Evolutionary conservation across 768 basidiomycete genomes (phyloP).

Genomic region (Mycena sanguinolenta): DNA sequence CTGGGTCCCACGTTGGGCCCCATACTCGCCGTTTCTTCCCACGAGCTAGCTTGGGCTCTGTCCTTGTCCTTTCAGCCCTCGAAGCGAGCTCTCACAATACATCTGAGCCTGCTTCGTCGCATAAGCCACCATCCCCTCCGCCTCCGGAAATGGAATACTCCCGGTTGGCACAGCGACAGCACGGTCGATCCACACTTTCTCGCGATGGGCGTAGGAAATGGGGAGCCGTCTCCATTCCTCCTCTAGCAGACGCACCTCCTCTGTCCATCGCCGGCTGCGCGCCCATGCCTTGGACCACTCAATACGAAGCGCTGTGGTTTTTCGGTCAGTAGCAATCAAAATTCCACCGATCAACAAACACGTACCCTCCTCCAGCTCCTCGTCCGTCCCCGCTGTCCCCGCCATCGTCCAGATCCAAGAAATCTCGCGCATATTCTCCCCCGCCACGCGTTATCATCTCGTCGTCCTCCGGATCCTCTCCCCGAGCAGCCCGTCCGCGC

Average conservation of each 20-base stretch:
- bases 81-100: neutral
- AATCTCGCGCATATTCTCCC: conserved; percentile 1
- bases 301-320: conserved; percentile 26
- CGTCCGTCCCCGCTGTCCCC: neutral
- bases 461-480: neutral
- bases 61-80: conserved; percentile 2
- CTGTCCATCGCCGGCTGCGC: conserved; percentile 20
- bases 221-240: conserved; percentile 30
- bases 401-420: conserved; percentile 19
- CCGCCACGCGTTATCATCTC: neutral
- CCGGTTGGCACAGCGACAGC: neutral
- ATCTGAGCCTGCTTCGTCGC: conserved; percentile 1
- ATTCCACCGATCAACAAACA: too few relatives aligned
- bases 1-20: neutral
- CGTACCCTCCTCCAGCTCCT: conserved; percentile 13
- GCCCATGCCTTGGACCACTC: conserved; percentile 33
- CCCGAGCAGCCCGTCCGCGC: too few relatives aligned
- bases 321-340: too few relatives aligned
- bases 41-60: neutral
- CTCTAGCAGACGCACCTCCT: conserved; percentile 26
- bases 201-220: conserved; percentile 8
- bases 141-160: neutral
- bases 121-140: conserved; percentile 18
- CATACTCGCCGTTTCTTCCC: neutral
- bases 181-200: conserved; percentile 11